A percentile compares a stretch with the other conserved stretches of the same genome.
Evolutionary conservation across 441 rosid species (phyloP).

Genomic region (Breynia disticha): DNA sequence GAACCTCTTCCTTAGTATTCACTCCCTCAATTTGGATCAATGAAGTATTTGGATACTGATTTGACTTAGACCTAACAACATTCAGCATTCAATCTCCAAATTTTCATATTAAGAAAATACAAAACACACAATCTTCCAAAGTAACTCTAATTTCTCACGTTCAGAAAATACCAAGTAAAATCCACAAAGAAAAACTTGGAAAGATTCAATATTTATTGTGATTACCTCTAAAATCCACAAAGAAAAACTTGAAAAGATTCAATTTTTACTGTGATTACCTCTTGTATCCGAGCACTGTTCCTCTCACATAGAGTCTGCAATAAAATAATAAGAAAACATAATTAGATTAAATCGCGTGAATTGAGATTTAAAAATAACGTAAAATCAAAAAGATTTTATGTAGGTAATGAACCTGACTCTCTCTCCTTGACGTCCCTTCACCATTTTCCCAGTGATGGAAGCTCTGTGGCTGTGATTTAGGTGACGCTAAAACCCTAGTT

Average conservation of each 20-base stretch:
- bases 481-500: not conserved
- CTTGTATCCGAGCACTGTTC: constrained; percentile 80
- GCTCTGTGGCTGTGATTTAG: constrained; percentile 3
- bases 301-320: constrained; percentile 64
- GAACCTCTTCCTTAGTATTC: constrained; percentile 74
- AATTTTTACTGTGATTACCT: constrained; percentile 28
- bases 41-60: constrained; percentile 74
- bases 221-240: not conserved
- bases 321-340: not conserved
- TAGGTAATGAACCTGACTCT: constrained; percentile 34
- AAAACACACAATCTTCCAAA: too few relatives aligned
- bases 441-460: constrained; percentile 25
- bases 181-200: too few relatives aligned
- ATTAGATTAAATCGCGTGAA: not conserved
- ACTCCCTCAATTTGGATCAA: constrained; percentile 82
- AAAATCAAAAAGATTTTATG: not conserved
- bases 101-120: too few relatives aligned
- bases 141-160: too few relatives aligned
- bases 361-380: not conserved
- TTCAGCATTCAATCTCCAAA: constrained; percentile 5
- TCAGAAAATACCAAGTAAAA: too few relatives aligned
- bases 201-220: too few relatives aligned
- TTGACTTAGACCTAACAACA: constrained; percentile 60
- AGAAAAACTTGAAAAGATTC: not conserved
- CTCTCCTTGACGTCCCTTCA: constrained; percentile 65